These are phyloP conservation scores for Sclerotinia nivalis DNA, from an alignment of 2,329 filamentous ascomycete species.

Conservation along the genomic window DNA sequence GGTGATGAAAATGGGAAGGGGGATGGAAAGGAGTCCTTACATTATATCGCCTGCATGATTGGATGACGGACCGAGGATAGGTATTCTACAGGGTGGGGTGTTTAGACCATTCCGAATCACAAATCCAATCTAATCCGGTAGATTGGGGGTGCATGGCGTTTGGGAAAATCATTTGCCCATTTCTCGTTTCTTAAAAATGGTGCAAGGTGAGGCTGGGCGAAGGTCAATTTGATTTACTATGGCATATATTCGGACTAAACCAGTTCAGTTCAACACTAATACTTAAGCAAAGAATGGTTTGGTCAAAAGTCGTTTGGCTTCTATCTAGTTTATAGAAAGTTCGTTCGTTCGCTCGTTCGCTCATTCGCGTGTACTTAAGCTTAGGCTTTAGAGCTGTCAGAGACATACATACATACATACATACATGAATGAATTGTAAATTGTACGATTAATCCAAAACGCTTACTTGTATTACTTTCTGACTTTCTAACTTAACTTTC, in stretches of 20 bases:
- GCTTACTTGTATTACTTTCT: no score
- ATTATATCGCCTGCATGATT: conserved; percentile 10
- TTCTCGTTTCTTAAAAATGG: conserved; percentile 1
- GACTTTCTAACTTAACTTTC: neutral
- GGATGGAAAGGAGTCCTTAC: neutral
- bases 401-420: neutral
- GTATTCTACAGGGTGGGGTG: neutral
- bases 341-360: neutral
- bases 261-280: neutral
- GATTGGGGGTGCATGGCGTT: conserved; percentile 21
- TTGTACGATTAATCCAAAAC: neutral
- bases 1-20: neutral
- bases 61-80: neutral
- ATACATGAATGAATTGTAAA: neutral
- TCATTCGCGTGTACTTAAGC: neutral
- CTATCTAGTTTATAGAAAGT: neutral
- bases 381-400: neutral
- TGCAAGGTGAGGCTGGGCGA: neutral
- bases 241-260: neutral
- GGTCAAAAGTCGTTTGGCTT: neutral
- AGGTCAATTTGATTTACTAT: neutral
- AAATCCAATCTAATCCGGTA: neutral
- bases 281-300: neutral
- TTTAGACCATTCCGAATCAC: neutral
- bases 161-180: neutral